Conservation (phyloP, 108 stramenopile genomes). For the Ochromonas danica region DNA sequence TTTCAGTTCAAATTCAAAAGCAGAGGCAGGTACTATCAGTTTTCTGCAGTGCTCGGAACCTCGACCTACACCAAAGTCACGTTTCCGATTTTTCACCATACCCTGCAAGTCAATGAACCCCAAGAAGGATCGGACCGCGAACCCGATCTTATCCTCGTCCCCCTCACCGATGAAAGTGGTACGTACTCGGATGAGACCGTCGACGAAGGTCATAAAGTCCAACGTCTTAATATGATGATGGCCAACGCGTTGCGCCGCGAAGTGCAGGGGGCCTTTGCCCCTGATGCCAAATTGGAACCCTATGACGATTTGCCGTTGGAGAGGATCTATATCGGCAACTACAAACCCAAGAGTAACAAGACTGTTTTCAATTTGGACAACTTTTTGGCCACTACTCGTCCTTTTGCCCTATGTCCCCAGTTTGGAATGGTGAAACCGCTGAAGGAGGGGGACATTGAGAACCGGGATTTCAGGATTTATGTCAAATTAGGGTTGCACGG, state of each 20-base stretch:
- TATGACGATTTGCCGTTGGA: slow-evolving; percentile 15
- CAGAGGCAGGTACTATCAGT: slow-evolving; percentile 14
- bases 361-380: slow-evolving; percentile 17
- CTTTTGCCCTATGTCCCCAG: slow-evolving; percentile 13
- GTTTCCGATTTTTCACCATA: slow-evolving; percentile 16
- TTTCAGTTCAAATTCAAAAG: slow-evolving; percentile 17
- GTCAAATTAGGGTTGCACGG: slow-evolving; percentile 14
- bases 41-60: slow-evolving; percentile 13
- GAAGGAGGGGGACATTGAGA: slow-evolving; percentile 13
- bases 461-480: slow-evolving; percentile 15
- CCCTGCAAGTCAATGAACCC: slow-evolving; percentile 13
- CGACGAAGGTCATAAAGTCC: slow-evolving; percentile 14
- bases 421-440: slow-evolving; percentile 15
- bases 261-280: slow-evolving; percentile 12
- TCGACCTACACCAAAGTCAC: slow-evolving; percentile 14
- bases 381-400: slow-evolving; percentile 14
- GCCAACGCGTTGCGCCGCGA: slow-evolving; percentile 12
- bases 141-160: slow-evolving; percentile 13
- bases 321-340: slow-evolving; percentile 15
- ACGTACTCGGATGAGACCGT: slow-evolving; percentile 13
- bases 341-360: slow-evolving; percentile 15
- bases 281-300: slow-evolving; percentile 14
- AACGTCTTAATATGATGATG: slow-evolving; percentile 17
- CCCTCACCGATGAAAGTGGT: slow-evolving; percentile 13
- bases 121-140: slow-evolving; percentile 13